phyloP scores from a whole-genome alignment of 805 yeast species.

The Lipomyces lipofer region DNA sequence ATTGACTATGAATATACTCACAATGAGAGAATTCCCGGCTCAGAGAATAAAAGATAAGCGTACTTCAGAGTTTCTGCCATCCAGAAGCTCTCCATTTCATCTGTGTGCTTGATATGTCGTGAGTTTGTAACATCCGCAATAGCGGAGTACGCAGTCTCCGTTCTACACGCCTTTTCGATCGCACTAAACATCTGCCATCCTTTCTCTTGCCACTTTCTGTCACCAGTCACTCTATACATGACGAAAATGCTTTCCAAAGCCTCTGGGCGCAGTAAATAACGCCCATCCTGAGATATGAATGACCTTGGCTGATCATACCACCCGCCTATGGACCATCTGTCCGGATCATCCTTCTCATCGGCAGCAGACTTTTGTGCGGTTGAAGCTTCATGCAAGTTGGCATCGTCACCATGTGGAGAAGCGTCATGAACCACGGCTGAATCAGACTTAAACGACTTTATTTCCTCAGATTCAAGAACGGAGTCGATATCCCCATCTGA shows the following conservation, averaged over 20 bases:
- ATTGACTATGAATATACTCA: slow-evolving; percentile 7
- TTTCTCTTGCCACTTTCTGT: slow-evolving; percentile 54
- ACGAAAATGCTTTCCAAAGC: slow-evolving; percentile 61
- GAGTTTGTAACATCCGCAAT: slow-evolving; percentile 45
- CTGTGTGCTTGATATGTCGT: slow-evolving; percentile 33
- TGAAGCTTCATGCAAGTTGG: too few species aligned
- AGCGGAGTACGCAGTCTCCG: slow-evolving; percentile 43
- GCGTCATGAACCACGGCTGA: neutral
- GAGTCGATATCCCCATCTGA: too few species aligned
- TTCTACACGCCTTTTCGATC: slow-evolving; percentile 39
- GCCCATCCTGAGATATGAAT: slow-evolving; percentile 26
- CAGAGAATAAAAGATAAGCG: slow-evolving; percentile 51
- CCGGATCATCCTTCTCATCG: slow-evolving; percentile 9
- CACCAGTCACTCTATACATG: slow-evolving; percentile 62
- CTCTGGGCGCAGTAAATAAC: slow-evolving; percentile 58
- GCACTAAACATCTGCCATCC: slow-evolving; percentile 53
- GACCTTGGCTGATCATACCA: slow-evolving; percentile 32
- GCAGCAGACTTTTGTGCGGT: neutral
- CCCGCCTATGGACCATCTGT: slow-evolving; percentile 23
- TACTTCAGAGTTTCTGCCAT: slow-evolving; percentile 62
- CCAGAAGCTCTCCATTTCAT: slow-evolving; percentile 49
- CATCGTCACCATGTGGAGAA: too few species aligned
- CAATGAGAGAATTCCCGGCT: slow-evolving; percentile 45
- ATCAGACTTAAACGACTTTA: neutral
- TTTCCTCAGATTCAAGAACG: too few species aligned